These are phyloP conservation scores for Penicillium aurantiogriseum DNA, from an alignment of 2,329 filamentous ascomycete genomes.

Conservation along the genomic window DNA sequence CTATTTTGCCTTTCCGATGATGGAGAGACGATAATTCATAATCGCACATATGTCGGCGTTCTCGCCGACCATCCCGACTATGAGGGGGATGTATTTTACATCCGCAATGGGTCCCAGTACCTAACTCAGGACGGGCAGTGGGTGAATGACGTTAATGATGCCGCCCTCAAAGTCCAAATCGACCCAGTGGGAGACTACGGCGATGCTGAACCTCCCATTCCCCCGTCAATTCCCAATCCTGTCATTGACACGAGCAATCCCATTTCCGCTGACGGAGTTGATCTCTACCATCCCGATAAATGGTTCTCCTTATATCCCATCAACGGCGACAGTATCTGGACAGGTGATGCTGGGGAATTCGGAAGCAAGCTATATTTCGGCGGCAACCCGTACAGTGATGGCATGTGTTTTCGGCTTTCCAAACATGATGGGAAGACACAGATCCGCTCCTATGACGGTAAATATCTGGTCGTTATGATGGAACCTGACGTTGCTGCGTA, in stretches of 20 bases:
- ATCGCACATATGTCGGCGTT: not conserved
- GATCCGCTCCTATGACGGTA: not conserved
- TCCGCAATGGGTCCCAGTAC: not conserved
- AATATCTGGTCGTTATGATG: not conserved
- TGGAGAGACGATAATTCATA: not conserved
- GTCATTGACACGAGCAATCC: not conserved
- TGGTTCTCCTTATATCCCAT: not conserved
- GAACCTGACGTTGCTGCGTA: not conserved
- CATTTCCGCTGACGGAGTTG: not conserved
- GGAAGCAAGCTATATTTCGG: not conserved
- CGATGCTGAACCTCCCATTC: not conserved
- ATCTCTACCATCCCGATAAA: not conserved
- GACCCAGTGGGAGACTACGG: not conserved
- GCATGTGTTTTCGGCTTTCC: not conserved
- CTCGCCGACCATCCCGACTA: not conserved
- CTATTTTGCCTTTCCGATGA: not conserved
- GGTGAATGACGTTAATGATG: not conserved
- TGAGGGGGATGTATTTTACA: not conserved
- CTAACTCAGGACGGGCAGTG: not conserved
- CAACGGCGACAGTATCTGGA: not conserved
- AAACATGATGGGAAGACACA: not conserved
- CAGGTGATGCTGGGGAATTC: not conserved
- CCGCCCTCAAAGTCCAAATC: not conserved
- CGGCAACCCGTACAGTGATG: not conserved
- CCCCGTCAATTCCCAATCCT: not conserved